Percentiles rank a stretch among this genome's conserved stretches.
These are phyloP conservation scores for Stentor roeselii DNA, from an alignment of 73 alveolate genomes.

Conservation along the genomic window DNA sequence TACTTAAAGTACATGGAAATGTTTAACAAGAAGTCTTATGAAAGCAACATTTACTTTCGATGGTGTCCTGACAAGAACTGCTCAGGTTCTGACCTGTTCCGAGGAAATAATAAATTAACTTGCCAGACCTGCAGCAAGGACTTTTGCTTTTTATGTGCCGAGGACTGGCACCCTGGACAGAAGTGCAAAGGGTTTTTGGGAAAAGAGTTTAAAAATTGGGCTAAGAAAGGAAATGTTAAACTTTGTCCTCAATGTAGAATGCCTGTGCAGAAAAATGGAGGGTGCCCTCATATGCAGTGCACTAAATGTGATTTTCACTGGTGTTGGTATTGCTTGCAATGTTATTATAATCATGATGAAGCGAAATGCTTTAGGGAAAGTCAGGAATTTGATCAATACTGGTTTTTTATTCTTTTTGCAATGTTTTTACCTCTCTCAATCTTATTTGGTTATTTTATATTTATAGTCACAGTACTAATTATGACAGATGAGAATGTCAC, in stretches of 20 bases:
- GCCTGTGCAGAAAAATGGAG: neutral
- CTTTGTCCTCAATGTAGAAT: neutral
- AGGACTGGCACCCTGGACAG: neutral
- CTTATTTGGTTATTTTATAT: neutral
- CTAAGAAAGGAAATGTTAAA: neutral
- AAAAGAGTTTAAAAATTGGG: neutral
- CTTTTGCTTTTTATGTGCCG: neutral
- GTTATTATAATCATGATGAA: neutral
- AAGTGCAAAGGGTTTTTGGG: neutral
- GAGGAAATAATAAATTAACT: neutral
- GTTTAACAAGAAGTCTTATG: neutral
- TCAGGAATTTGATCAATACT: neutral
- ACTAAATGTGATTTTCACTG: neutral
- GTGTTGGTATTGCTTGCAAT: neutral
- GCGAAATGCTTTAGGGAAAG: neutral
- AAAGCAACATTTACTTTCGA: neutral
- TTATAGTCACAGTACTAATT: neutral
- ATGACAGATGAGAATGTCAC: neutral
- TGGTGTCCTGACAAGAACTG: slow-evolving; percentile 3
- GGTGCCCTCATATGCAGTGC: neutral
- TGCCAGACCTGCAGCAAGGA: neutral
- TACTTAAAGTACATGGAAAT: neutral
- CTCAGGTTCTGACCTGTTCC: neutral
- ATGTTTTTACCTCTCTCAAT: neutral
- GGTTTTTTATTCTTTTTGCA: neutral